Conservation (phyloP, 2,329 filamentous ascomycete species). For the Colletotrichum salicis region DNA sequence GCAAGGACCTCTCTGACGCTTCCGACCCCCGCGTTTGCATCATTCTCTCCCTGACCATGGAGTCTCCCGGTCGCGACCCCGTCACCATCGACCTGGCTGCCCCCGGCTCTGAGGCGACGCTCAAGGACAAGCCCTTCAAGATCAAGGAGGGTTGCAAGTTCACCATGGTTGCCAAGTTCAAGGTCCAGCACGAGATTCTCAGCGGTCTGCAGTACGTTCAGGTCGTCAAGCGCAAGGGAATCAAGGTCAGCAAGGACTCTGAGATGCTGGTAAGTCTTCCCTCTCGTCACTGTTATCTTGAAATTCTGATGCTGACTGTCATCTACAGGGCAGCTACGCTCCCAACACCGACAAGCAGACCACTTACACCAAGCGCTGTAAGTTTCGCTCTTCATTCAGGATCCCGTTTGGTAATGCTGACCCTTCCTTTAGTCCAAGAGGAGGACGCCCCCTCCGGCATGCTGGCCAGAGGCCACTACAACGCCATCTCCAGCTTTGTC, state of each 20-base stretch:
- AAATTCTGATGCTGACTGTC: constrained; percentile 40
- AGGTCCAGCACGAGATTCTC: constrained; percentile 96
- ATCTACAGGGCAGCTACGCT: constrained; percentile 82
- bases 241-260: constrained; percentile 90
- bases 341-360: constrained; percentile 91
- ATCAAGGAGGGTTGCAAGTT: constrained; percentile 97
- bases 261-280: constrained; percentile 90
- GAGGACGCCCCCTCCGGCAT: constrained; percentile 94
- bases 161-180: constrained; percentile 93
- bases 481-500: constrained; percentile 87
- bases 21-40: constrained; percentile 91
- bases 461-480: constrained; percentile 90
- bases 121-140: constrained; percentile 93
- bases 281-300: constrained; percentile 13
- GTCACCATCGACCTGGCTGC: constrained; percentile 88
- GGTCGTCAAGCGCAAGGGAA: constrained; percentile 87
- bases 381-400: constrained; percentile 48
- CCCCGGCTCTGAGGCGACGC: constrained; percentile 76
- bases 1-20: constrained; percentile 77
- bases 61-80: constrained; percentile 82
- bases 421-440: constrained; percentile 74
- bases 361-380: constrained; percentile 91
- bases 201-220: constrained; percentile 97
- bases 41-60: constrained; percentile 90
- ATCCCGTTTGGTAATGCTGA: constrained; percentile 23